phyloP scores from a whole-genome alignment of 2,329 filamentous ascomycete species.

The Phialophora chinensis region DNA sequence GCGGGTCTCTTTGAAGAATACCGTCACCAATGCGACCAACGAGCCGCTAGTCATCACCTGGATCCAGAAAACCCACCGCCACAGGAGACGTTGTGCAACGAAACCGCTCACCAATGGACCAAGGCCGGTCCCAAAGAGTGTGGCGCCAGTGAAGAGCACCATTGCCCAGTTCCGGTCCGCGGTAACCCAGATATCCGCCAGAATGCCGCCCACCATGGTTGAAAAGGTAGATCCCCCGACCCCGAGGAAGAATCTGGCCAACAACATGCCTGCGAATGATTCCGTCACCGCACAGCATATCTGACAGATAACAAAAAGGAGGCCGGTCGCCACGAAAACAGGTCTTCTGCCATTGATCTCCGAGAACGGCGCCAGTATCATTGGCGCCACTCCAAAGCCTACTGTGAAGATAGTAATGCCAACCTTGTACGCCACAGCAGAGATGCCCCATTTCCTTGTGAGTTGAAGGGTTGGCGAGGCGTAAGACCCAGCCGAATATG shows the following conservation, averaged over 20 bases:
- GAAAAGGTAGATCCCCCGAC: slow-evolving; percentile 74
- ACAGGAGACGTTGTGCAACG: slow-evolving; percentile 69
- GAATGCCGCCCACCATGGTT: slow-evolving; percentile 90
- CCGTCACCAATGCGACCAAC: slow-evolving; percentile 67
- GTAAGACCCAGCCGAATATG: slow-evolving; percentile 81
- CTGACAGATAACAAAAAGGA: slow-evolving; percentile 71
- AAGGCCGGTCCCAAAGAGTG: slow-evolving; percentile 77
- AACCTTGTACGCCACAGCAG: slow-evolving; percentile 66
- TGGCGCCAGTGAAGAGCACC: slow-evolving; percentile 81
- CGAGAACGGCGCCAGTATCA: slow-evolving; percentile 85
- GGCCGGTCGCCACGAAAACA: slow-evolving; percentile 76
- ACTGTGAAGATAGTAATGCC: slow-evolving; percentile 80
- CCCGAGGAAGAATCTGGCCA: slow-evolving; percentile 74
- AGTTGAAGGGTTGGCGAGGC: slow-evolving; percentile 72
- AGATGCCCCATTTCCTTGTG: slow-evolving; percentile 68
- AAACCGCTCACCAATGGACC: slow-evolving; percentile 76
- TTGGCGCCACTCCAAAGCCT: slow-evolving; percentile 83
- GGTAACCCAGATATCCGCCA: slow-evolving; percentile 82
- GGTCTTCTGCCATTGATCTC: slow-evolving; percentile 87
- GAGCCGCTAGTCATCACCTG: slow-evolving; percentile 74
- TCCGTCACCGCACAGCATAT: slow-evolving; percentile 74
- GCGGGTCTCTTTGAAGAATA: slow-evolving; percentile 81
- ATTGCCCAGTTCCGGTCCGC: slow-evolving; percentile 84
- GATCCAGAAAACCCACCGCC: slow-evolving; percentile 90
- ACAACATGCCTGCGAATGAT: slow-evolving; percentile 73